These are phyloP conservation scores for Rubroshorea leprosula DNA, from an alignment of 345 rosid genomes.

Conservation along the genomic window DNA sequence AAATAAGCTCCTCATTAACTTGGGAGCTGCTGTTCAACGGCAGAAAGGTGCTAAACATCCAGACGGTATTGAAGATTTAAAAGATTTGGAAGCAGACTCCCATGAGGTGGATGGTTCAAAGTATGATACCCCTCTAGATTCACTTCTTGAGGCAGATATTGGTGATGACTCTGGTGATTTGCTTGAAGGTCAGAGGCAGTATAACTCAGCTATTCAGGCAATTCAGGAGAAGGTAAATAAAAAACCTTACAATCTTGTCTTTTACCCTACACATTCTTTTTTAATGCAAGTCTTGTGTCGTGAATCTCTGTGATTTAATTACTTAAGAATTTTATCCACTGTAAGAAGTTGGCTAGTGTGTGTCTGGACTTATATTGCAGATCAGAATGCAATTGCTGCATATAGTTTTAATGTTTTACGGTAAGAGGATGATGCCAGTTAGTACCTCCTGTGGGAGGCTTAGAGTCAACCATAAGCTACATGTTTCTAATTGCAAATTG, in stretches of 20 bases:
- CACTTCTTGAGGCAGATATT: constrained; percentile 60
- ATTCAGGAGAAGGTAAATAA: constrained; percentile 82
- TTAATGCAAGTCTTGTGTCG: constrained; percentile 8
- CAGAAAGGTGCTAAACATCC: constrained; percentile 76
- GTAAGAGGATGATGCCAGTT: no score
- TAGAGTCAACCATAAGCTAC: not conserved
- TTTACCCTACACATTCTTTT: not conserved
- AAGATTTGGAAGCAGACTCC: constrained; percentile 64
- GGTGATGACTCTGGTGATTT: constrained; percentile 79
- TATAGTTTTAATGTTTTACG: no score
- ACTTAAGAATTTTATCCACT: not conserved
- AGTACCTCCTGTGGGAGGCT: no score
- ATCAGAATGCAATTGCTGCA: constrained; percentile 2
- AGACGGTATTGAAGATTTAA: constrained; percentile 60
- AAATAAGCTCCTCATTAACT: constrained; percentile 83
- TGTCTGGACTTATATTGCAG: not conserved
- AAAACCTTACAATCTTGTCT: constrained; percentile 1
- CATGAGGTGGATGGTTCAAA: constrained; percentile 66
- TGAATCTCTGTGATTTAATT: not conserved
- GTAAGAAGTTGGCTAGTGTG: not conserved
- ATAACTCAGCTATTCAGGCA: constrained; percentile 90
- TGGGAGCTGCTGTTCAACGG: constrained; percentile 99
- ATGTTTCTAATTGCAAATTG: not conserved
- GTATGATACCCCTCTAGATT: constrained; percentile 58
- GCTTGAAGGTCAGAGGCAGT: constrained; percentile 97